These are phyloP conservation scores for Trichoderma sp. DNA, from an alignment of 2,329 filamentous ascomycete genomes.

Conservation along the genomic window DNA sequence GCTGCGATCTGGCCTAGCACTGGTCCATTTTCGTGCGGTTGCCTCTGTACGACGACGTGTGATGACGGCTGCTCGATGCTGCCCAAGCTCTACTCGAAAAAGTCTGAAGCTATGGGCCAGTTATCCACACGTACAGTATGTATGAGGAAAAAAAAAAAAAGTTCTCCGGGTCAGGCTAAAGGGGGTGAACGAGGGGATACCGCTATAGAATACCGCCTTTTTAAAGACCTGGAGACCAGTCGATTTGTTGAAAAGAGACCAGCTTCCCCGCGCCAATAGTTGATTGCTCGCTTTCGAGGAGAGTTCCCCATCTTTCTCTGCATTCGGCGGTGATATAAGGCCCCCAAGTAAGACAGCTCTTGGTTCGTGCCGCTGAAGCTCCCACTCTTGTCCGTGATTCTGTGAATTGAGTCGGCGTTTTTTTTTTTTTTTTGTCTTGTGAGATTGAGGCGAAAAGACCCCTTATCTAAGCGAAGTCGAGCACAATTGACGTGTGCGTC, in stretches of 20 bases:
- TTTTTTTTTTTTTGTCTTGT: background rate
- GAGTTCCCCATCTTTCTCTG: constrained; percentile 14
- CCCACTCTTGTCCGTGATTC: background rate
- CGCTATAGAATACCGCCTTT: constrained; percentile 17
- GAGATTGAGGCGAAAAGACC: background rate
- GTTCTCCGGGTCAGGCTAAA: constrained; percentile 1
- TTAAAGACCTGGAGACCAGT: constrained; percentile 9
- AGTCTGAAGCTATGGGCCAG: background rate
- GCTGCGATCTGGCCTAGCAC: background rate
- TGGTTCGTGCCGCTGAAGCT: background rate
- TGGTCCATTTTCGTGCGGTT: background rate
- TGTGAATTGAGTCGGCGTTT: background rate
- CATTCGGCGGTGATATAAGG: constrained; percentile 6
- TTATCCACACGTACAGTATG: background rate
- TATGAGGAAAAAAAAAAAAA: background rate
- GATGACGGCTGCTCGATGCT: background rate
- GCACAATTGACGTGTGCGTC: background rate
- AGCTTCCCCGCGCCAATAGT: constrained; percentile 18
- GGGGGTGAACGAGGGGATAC: constrained; percentile 4
- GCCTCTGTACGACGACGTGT: background rate
- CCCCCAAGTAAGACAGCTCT: constrained; percentile 7
- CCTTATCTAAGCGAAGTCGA: background rate
- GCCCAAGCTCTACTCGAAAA: background rate
- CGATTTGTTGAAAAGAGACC: constrained; percentile 7
- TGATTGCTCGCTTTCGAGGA: constrained; percentile 12